Percentiles rank a stretch among this genome's conserved stretches.
Conservation (phyloP, 352 stramenopile species). For the Synura sp. region DNA sequence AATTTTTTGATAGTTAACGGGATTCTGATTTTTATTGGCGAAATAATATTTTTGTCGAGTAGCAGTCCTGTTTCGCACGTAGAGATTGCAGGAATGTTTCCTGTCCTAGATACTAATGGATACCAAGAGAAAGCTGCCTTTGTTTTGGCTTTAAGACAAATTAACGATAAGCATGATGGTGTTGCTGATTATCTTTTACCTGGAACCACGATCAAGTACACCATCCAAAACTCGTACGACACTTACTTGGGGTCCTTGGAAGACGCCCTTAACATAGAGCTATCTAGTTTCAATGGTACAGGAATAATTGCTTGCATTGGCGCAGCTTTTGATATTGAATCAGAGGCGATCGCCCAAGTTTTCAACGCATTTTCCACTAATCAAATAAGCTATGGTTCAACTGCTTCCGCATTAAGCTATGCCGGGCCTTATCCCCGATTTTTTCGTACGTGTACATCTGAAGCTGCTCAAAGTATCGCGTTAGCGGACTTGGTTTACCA, state of each 20-base stretch:
- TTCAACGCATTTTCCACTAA: neutral
- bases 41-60: too few relatives aligned
- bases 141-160: neutral
- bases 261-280: neutral
- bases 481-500: neutral
- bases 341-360: neutral
- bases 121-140: too few relatives aligned
- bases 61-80: too few relatives aligned
- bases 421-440: neutral
- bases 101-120: too few relatives aligned
- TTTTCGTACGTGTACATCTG: neutral
- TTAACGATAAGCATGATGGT: neutral
- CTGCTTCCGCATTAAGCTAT: neutral
- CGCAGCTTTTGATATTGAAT: neutral
- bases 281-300: neutral
- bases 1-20: too few relatives aligned
- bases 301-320: neutral
- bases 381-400: neutral
- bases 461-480: neutral
- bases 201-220: neutral
- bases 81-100: too few relatives aligned
- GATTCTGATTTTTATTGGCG: too few relatives aligned
- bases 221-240: neutral
- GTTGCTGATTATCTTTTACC: neutral
- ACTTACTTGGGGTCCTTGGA: too few relatives aligned